phyloP scores from a whole-genome alignment of 202 grass and related monocot species.

The Dendrocalamus latiflorus region DNA sequence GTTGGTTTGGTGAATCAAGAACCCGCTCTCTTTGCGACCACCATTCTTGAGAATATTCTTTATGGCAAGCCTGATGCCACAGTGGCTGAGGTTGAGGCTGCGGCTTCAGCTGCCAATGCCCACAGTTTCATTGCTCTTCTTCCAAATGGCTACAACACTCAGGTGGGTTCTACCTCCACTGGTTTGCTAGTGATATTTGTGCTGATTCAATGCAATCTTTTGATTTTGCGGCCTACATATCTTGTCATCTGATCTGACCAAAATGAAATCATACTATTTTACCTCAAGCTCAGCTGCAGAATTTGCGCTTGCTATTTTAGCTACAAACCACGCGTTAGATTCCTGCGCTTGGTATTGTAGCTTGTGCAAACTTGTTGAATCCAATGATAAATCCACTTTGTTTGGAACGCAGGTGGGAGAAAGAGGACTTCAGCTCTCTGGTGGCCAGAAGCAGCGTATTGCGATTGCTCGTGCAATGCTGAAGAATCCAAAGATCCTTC shows the following conservation, averaged over 20 bases:
- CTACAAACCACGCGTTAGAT: neutral
- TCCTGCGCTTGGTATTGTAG: neutral
- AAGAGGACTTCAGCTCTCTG: too few species aligned
- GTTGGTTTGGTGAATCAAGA: too few species aligned
- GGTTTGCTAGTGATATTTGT: neutral
- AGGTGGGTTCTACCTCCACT: constrained; percentile 39
- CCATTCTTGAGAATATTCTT: constrained; percentile 81
- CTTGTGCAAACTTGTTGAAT: neutral
- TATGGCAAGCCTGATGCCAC: constrained; percentile 81
- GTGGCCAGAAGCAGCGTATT: constrained; percentile 76
- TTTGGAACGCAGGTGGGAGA: too few species aligned
- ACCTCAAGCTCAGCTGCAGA: too few species aligned
- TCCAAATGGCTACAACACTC: constrained; percentile 79
- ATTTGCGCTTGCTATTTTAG: neutral
- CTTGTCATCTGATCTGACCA: neutral
- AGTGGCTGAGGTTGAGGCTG: constrained; percentile 71
- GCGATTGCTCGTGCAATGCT: constrained; percentile 82
- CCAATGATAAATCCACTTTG: neutral
- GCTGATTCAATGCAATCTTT: too few species aligned
- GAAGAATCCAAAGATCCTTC: constrained; percentile 66
- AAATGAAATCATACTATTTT: neutral
- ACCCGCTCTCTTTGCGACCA: too few species aligned
- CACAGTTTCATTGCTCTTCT: constrained; percentile 84
- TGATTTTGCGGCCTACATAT: neutral
- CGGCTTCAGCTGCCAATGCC: constrained; percentile 61